phyloP scores from a whole-genome alignment of 345 rosid genomes.

The Gossypium australe region DNA sequence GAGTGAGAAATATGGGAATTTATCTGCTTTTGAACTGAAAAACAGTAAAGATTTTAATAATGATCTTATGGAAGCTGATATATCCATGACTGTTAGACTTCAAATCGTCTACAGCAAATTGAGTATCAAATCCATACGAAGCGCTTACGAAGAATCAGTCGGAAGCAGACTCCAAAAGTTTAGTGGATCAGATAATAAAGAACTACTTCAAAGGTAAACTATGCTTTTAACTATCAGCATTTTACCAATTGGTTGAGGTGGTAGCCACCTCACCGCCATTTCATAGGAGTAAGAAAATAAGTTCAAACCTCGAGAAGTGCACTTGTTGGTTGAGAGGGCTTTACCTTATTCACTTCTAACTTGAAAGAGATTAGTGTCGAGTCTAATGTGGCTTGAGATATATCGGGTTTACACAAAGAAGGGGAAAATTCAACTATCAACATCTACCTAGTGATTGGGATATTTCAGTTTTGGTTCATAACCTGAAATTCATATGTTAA shows the following conservation, averaged over 20 bases:
- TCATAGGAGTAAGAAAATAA: too few relatives aligned
- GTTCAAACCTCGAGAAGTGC: too few relatives aligned
- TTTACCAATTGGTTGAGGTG: too few relatives aligned
- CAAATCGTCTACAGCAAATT: conserved; percentile 69
- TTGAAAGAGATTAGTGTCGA: too few relatives aligned
- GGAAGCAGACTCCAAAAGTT: conserved; percentile 77
- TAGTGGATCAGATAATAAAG: conserved; percentile 51
- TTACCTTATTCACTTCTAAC: too few relatives aligned
- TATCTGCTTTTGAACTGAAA: conserved; percentile 52
- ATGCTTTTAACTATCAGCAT: background rate
- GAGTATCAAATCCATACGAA: conserved; percentile 65
- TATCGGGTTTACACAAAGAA: too few relatives aligned
- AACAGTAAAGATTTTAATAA: conserved; percentile 39
- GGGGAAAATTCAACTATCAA: too few relatives aligned
- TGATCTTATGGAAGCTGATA: conserved; percentile 63
- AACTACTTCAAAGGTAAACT: conserved; percentile 70
- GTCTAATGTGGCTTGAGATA: too few relatives aligned
- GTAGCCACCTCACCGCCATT: too few relatives aligned
- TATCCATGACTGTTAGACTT: conserved; percentile 65
- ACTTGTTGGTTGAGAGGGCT: too few relatives aligned
- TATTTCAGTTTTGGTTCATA: background rate
- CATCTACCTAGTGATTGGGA: background rate
- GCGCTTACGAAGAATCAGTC: conserved; percentile 79
- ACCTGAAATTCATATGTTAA: background rate
- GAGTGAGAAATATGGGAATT: conserved; percentile 52